These are phyloP conservation scores for Lecanicillium sp. DNA, from an alignment of 2,329 filamentous ascomycete genomes.

Conservation along the genomic window DNA sequence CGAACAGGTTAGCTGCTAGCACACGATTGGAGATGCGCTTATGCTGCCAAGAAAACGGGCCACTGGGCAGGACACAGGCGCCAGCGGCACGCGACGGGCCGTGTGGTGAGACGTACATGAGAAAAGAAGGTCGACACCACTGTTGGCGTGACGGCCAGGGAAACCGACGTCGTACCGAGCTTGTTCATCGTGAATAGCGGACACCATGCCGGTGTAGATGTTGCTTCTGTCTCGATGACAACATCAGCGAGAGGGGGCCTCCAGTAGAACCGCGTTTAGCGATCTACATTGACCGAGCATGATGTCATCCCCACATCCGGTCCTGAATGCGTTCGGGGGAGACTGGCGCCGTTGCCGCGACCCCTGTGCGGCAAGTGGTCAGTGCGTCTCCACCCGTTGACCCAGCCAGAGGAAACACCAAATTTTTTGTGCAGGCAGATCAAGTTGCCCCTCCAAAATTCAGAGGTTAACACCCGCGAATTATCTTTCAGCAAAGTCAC, in stretches of 20 bases:
- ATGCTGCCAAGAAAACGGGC: not conserved
- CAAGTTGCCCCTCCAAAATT: too few relatives aligned
- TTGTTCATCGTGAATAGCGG: slow-evolving; percentile 34
- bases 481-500: not conserved
- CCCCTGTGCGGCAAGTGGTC: not conserved
- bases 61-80: not conserved
- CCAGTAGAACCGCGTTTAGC: too few relatives aligned
- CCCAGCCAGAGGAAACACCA: too few relatives aligned
- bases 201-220: not conserved
- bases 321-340: not conserved
- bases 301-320: slow-evolving; percentile 1
- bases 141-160: slow-evolving; percentile 77
- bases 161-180: slow-evolving; percentile 74
- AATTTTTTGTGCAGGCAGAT: too few relatives aligned
- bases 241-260: not conserved
- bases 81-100: not conserved
- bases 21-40: not conserved
- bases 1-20: not conserved
- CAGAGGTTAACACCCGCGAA: too few relatives aligned
- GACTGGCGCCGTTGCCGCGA: not conserved
- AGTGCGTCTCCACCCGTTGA: too few relatives aligned
- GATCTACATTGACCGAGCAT: not conserved
- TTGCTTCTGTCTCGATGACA: not conserved
- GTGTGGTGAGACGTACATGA: slow-evolving; percentile 54
- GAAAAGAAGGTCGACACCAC: slow-evolving; percentile 80